Conservation (phyloP, 371 early-diverging fungal genomes). For the Mortierella sp. region DNA sequence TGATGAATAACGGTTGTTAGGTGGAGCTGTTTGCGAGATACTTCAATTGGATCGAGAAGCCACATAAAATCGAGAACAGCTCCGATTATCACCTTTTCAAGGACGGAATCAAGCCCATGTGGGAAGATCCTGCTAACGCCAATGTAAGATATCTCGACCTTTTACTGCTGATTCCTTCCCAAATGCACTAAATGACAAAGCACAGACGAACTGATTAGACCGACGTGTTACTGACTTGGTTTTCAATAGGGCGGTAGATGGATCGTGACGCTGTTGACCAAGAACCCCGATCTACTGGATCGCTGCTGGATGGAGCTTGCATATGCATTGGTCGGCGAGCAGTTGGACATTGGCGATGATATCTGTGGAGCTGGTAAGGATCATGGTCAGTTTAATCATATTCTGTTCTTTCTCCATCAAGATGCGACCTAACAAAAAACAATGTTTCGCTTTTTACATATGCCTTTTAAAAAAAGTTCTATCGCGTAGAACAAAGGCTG, state of each 20-base stretch:
- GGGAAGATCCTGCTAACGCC: conserved; percentile 97
- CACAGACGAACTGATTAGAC: background rate
- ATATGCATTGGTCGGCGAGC: conserved; percentile 52
- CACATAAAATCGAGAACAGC: conserved; percentile 60
- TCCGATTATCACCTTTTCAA: conserved; percentile 97
- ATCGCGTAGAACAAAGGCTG: conserved; percentile 45
- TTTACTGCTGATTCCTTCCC: background rate
- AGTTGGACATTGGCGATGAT: conserved; percentile 44
- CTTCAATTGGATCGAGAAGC: conserved; percentile 56
- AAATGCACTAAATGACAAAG: background rate
- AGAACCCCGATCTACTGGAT: conserved; percentile 42
- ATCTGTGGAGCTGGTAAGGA: conserved; percentile 52
- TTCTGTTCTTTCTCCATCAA: background rate
- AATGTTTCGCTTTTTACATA: background rate
- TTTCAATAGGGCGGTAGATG: conserved; percentile 48
- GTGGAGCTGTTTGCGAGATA: conserved; percentile 54
- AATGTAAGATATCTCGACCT: conserved; percentile 63
- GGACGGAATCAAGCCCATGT: conserved; percentile 95
- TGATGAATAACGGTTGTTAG: conserved; percentile 5
- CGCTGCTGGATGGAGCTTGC: conserved; percentile 55
- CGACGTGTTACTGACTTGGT: background rate
- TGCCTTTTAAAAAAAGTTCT: background rate
- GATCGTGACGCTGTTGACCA: conserved; percentile 37
- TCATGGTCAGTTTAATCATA: too few species aligned
- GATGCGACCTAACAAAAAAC: background rate